Evolutionary conservation across 352 stramenopile species (phyloP).

Genomic region (Phytophthora ramorum): DNA sequence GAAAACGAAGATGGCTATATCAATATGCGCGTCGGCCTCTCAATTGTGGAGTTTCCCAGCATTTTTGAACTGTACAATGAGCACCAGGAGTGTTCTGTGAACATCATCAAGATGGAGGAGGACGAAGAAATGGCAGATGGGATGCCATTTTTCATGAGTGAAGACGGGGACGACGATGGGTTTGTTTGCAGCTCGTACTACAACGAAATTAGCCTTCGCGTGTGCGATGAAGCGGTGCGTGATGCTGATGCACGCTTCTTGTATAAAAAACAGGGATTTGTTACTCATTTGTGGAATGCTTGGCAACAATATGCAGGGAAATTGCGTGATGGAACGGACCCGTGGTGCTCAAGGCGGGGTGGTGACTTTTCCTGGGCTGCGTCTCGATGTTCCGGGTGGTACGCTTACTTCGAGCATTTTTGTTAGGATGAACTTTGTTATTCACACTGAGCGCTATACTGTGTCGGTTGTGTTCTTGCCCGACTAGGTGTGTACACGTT

Average conservation of each 20-base stretch:
- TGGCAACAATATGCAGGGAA: constrained; percentile 36
- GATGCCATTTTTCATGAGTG: constrained; percentile 78
- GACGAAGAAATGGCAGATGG: constrained; percentile 66
- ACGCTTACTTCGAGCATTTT: constrained; percentile 5
- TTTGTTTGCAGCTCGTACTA: constrained; percentile 69
- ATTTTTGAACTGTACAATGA: constrained; percentile 74
- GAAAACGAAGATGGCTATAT: constrained; percentile 70
- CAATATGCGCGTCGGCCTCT: constrained; percentile 67
- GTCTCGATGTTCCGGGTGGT: constrained; percentile 73
- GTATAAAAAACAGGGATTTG: background rate
- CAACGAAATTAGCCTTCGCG: constrained; percentile 66
- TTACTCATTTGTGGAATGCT: constrained; percentile 6
- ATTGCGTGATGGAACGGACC: constrained; percentile 67
- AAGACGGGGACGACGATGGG: constrained; percentile 69
- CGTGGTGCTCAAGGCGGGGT: constrained; percentile 55
- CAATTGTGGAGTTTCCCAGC: constrained; percentile 77
- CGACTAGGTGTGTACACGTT: constrained; percentile 75
- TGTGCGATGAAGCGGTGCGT: constrained; percentile 63
- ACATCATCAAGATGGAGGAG: constrained; percentile 80
- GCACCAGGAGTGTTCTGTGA: constrained; percentile 70
- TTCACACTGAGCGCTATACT: background rate
- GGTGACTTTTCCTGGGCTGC: constrained; percentile 63
- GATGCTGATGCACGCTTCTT: background rate
- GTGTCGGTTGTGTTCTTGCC: constrained; percentile 10
- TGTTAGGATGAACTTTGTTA: background rate